Evolutionary conservation across 257 asterid species (phyloP).

Genomic region (Przewalskia tangutica): DNA sequence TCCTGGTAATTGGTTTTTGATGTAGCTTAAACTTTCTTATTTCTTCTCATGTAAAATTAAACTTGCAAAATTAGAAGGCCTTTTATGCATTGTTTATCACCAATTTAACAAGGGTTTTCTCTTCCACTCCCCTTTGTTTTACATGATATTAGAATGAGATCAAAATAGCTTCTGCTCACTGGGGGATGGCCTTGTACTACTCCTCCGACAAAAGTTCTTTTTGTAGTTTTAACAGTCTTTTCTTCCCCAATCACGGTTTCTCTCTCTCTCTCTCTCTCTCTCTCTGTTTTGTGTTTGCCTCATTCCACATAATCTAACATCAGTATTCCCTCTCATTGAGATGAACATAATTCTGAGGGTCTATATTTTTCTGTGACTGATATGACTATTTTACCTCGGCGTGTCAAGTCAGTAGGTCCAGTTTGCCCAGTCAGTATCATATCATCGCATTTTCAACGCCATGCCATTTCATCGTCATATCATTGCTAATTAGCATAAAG

Average conservation of each 20-base stretch:
- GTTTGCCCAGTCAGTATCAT: background rate
- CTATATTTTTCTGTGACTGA: background rate
- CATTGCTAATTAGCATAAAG: too few relatives aligned
- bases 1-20: background rate
- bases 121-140: background rate
- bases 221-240: too few relatives aligned
- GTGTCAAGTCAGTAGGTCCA: background rate
- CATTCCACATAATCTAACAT: too few relatives aligned
- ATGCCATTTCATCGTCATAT: too few relatives aligned
- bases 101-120: background rate
- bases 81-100: background rate
- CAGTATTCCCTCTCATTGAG: background rate
- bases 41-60: background rate
- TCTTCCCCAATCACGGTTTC: background rate
- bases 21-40: background rate
- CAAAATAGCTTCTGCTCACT: background rate
- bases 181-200: background rate
- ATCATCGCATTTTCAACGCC: background rate
- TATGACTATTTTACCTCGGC: background rate
- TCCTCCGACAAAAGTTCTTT: too few relatives aligned
- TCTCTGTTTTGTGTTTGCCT: too few relatives aligned
- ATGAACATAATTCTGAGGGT: background rate
- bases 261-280: too few relatives aligned
- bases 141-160: background rate
- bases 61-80: background rate